phyloP scores from a whole-genome alignment of 2,329 filamentous ascomycete genomes.

The Paecilomyces formosus region DNA sequence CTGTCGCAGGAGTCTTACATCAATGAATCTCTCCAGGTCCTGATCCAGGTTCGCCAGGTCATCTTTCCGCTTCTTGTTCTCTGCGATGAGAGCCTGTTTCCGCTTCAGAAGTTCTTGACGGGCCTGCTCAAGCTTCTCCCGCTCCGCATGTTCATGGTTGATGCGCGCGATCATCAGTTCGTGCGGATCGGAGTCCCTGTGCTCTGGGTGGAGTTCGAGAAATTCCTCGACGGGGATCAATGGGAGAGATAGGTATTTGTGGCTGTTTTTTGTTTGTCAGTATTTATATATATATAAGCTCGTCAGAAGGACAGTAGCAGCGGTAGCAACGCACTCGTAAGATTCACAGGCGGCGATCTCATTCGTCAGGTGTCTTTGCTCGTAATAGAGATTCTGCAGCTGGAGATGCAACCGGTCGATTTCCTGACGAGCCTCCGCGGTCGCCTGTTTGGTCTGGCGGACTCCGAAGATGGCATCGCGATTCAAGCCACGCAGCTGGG shows the following conservation, averaged over 20 bases:
- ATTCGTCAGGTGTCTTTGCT: conserved; percentile 80
- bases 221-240: conserved; percentile 81
- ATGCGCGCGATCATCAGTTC: conserved; percentile 84
- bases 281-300: no score
- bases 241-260: conserved; percentile 80
- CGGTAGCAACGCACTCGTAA: conserved; percentile 63
- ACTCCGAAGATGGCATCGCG: conserved; percentile 73
- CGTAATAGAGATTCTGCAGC: conserved; percentile 93
- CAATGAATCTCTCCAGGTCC: conserved; percentile 89
- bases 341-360: conserved; percentile 88
- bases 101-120: conserved; percentile 68
- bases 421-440: conserved; percentile 79
- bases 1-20: conserved; percentile 48
- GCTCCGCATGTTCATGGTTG: conserved; percentile 78
- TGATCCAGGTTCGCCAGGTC: conserved; percentile 86
- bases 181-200: conserved; percentile 64
- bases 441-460: conserved; percentile 76
- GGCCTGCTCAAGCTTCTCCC: conserved; percentile 77
- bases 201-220: conserved; percentile 65
- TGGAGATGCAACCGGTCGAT: conserved; percentile 88
- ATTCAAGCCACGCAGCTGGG: conserved; percentile 74
- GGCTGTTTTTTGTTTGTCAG: conserved; percentile 28
- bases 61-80: conserved; percentile 89
- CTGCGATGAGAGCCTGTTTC: conserved; percentile 61
- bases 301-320: background rate